Evolutionary conservation across 139 green algal species (phyloP).

Genomic region (Chlorella vulgaris): DNA sequence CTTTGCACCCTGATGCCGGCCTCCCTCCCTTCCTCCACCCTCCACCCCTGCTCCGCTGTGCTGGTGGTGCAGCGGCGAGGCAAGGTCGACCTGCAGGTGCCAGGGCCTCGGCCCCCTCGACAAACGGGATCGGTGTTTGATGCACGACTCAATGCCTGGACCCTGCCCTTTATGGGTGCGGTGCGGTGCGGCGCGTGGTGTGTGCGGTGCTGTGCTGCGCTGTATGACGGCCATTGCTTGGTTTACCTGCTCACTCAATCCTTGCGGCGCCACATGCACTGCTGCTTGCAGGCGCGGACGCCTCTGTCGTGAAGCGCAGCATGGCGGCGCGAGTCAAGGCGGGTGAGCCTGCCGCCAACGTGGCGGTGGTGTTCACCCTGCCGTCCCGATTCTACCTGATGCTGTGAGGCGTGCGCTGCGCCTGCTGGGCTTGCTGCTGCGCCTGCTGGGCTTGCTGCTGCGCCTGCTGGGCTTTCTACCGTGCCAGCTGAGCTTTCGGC

Average conservation of each 20-base stretch:
- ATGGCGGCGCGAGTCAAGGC: conserved; percentile 33
- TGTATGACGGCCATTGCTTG: no score
- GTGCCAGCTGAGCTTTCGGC: no score
- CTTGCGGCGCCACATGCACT: no score
- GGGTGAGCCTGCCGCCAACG: conserved; percentile 54
- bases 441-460: no score
- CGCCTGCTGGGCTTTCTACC: no score
- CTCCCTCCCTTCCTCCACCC: no score
- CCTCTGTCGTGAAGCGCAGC: conserved; percentile 63
- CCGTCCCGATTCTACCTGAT: conserved; percentile 30
- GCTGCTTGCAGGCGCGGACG: conserved; percentile 70
- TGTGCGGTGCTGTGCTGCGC: not conserved
- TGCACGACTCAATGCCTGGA: conserved; percentile 33
- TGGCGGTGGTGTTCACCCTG: conserved; percentile 55
- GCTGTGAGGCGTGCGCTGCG: no score
- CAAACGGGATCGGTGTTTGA: conserved; percentile 34
- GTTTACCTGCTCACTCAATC: no score
- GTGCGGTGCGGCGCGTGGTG: not conserved
- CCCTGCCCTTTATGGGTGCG: conserved; percentile 65
- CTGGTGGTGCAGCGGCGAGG: not conserved
- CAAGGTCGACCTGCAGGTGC: conserved; percentile 19
- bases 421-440: no score
- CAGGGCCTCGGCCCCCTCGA: conserved; percentile 34
- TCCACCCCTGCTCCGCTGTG: not conserved
- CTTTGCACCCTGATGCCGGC: no score